Base-by-base conservation (phyloP, 1,139 yeast genomes). In the Protomyces inouyei region DNA sequence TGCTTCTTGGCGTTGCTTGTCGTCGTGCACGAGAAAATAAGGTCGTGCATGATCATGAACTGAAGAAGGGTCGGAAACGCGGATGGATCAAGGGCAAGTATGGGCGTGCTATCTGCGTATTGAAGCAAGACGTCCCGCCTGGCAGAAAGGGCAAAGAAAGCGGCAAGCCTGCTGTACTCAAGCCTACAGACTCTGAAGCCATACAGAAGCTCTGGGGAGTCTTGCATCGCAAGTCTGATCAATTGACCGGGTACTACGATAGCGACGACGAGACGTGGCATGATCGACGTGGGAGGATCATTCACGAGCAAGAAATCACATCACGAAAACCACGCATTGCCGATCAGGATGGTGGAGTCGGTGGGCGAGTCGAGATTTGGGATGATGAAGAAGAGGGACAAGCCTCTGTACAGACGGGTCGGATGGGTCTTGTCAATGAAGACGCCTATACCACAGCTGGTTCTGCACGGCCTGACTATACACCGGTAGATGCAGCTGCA, bases 81-180 rank as follows among this genome's bases (percentile, higher is more conserved):
- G 63, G 63, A 12, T 59, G 63, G 63, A 59, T 59, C 56, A 59
- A 59, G 35, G 57, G 57, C 12, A 52, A 55, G 25, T 59, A 52
- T 48, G 63, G 63, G 3, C 57, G 63, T 9, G 63, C 63, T 2
- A 23, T 59, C 2, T 55, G 57, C 5, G 36, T 59, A 9, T 40
- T 59, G 10, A 52, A 52, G 57, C 43, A 45, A 18, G 63, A 59
- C 18, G 36, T 36, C 16, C 52, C 52, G 36, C 36, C 54, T 32
- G 45, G 37, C 5, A 38, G 51, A 14, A 52, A 52, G n/a, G 48
- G 48, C 25, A n/a, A 16, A 43, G 48, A n/a, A n/a, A n/a, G 14
- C 12, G 48, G 48, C 25, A 43, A 43, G 12, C 48, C 25, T 16
- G 48, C 48, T 3, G 48, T 43, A 4, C 48, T 43, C 48, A 43